Base-by-base conservation (phyloP, 495 filamentous ascomycete species). In the Aspergillus leporis region DNA sequence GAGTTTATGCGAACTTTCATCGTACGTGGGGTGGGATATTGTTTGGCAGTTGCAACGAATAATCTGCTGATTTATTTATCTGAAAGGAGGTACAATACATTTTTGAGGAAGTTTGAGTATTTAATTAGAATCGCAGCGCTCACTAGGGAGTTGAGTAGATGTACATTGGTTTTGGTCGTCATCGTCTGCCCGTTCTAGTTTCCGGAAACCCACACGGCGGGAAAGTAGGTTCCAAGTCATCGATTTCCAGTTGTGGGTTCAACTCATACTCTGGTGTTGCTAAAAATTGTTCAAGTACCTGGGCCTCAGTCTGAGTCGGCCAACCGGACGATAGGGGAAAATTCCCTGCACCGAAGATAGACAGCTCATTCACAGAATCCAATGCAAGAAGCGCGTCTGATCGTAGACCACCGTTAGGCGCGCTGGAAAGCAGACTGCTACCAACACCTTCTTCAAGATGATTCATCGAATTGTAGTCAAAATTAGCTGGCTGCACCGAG, bases 251-350 rank as follows among this genome's bases (percentile, higher is more conserved):
- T n/a, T 14, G 38, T n/a, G 38, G 14, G 10, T 16, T 5, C 14
- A 41, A n/a, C 10, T 14, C 16, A 18, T 12, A 12, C 14, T 41
- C 43, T 7, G 43, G 43, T 3, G 16, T n/a, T 1, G 62, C 61
- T 8, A 68, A 49, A 34, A 68, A 68, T 40, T 63, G 63, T 48
- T 66, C 66, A 19, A 68, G 38, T 3, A 68, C 63, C 28, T 68
- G 63, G 0, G 66, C 45, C 48, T 68, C 66, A 9, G 62, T 68
- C 49, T 61, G 65, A 0, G 66, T 68, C 7, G 66, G 66, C 66
- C 66, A 68, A 5, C 38, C 60, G 7, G 55, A 45, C 1, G 66
- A 65, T 13, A 61, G 52, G 9, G 62, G 61, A 13, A 53, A 21
- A 22, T 53, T 63, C 18, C 55, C 58, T 5, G 51, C 23, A 9